Base-by-base conservation (phyloP, 768 basidiomycete species). In the Suillus fuscotomentosus region DNA sequence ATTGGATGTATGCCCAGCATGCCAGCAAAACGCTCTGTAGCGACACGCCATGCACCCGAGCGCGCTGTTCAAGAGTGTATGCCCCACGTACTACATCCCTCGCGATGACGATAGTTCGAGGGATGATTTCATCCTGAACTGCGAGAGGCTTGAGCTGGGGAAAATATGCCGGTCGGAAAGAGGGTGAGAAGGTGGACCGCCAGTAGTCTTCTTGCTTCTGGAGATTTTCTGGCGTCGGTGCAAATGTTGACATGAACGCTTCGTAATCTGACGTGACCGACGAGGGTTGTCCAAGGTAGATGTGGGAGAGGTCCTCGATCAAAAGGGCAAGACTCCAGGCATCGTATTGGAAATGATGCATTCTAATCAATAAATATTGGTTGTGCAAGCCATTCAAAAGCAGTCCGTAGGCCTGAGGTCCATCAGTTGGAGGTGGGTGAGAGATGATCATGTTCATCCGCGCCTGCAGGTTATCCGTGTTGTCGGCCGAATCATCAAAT, bases 281-380 rank as follows among this genome's bases (percentile, higher is more conserved):
- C 10, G 76, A 70, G 15, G 65, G 63, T 20, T 65, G 60, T 5
- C 72, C 76, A 5, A 66, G 63, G 67, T 81, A 83, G 17, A 81
- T 41, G 6, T 69, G 66, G 14, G 71, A 67, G n/a, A 84, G 73
- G 63, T 83, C 81, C 60, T 79, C 71, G 2, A 80, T 57, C 14
- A 84, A 67, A 27, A 83, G 71, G 34, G 68, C 73, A 38, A 83
- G 70, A 68, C 81, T 82, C 80, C 80, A 79, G 8, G 81, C 83
- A 59, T 83, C 83, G 67, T 83, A 84, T 70, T 83, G 83, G 71
- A 82, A 81, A 68, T 83, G 83, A 63, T 83, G 81, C 39, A 83
- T 71, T n/a, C 72, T 70, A n/a, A 77, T 60, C 10, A 78, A 56
- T 5, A 77, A 62, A 53, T 71, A 76, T n/a, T 59, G 63, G 10